phyloP scores from a whole-genome alignment of 2,329 filamentous ascomycete species.

The Arthrobotrys iridis region DNA sequence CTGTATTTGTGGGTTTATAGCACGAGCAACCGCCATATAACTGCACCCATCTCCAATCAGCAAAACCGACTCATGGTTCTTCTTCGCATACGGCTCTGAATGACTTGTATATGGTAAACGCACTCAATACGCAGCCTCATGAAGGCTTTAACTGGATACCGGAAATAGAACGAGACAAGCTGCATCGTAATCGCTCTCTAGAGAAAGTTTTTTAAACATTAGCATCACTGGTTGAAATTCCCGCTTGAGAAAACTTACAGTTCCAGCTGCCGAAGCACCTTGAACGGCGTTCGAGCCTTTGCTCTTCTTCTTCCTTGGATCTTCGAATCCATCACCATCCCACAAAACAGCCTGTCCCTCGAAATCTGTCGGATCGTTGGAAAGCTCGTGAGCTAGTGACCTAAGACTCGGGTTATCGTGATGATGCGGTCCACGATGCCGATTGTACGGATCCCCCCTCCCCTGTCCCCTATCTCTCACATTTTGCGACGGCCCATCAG shows the following conservation, averaged over 20 bases:
- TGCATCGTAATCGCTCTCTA: constrained; percentile 79
- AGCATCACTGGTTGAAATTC: not conserved
- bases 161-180: constrained; percentile 88
- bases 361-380: constrained; percentile 44
- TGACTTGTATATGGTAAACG: constrained; percentile 59
- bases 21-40: constrained; percentile 62
- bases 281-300: constrained; percentile 49
- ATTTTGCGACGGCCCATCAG: constrained; percentile 13
- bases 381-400: constrained; percentile 30
- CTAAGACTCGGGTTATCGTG: constrained; percentile 25
- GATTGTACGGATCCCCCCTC: not conserved
- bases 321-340: constrained; percentile 33
- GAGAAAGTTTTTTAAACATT: not conserved
- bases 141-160: constrained; percentile 90
- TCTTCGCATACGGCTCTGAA: no score
- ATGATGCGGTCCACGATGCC: constrained; percentile 33
- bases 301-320: constrained; percentile 44
- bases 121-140: constrained; percentile 92
- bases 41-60: constrained; percentile 12
- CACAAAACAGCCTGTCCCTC: constrained; percentile 47
- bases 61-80: not conserved
- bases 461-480: not conserved
- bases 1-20: constrained; percentile 66
- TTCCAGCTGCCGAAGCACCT: constrained; percentile 47
- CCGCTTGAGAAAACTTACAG: not conserved